These are phyloP conservation scores for Rhytidhysteron rufulum DNA, from an alignment of 2,329 filamentous ascomycete genomes.

Conservation along the genomic window DNA sequence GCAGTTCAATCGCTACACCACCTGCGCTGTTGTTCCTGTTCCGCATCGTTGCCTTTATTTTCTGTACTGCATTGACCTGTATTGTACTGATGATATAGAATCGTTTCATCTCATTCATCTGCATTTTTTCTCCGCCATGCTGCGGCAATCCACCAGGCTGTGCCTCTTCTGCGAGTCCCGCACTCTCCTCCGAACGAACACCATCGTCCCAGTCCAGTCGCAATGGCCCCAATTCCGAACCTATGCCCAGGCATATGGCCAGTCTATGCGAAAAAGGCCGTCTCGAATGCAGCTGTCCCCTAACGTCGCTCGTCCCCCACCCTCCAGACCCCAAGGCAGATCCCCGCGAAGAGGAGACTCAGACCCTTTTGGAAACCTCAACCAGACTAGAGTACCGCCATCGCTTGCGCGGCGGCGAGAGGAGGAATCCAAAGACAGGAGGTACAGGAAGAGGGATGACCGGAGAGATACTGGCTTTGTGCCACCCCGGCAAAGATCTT, in stretches of 20 bases:
- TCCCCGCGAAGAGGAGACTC: constrained; percentile 15
- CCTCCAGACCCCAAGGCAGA: constrained; percentile 13
- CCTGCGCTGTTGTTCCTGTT: too few relatives aligned
- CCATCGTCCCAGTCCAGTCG: neutral
- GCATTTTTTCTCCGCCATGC: constrained; percentile 13
- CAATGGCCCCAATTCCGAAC: constrained; percentile 37
- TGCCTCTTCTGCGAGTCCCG: constrained; percentile 44
- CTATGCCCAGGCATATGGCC: constrained; percentile 28
- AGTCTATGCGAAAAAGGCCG: constrained; percentile 39
- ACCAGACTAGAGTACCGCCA: constrained; percentile 27
- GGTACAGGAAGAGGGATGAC: constrained; percentile 7
- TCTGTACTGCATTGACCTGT: too few relatives aligned
- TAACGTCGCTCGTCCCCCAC: constrained; percentile 20
- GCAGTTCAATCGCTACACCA: too few relatives aligned
- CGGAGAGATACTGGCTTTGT: constrained; percentile 11
- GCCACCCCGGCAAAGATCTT: constrained; percentile 24
- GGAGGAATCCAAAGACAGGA: neutral
- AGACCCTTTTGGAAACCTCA: constrained; percentile 31
- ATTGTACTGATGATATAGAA: neutral
- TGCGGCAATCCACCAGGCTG: constrained; percentile 23
- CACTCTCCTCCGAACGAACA: constrained; percentile 15
- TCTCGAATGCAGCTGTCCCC: constrained; percentile 52
- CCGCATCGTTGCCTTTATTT: too few relatives aligned
- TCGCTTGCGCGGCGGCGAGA: constrained; percentile 14
- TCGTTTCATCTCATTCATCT: neutral